phyloP scores from a whole-genome alignment of 2,329 filamentous ascomycete genomes.

The Bisporella sp. region DNA sequence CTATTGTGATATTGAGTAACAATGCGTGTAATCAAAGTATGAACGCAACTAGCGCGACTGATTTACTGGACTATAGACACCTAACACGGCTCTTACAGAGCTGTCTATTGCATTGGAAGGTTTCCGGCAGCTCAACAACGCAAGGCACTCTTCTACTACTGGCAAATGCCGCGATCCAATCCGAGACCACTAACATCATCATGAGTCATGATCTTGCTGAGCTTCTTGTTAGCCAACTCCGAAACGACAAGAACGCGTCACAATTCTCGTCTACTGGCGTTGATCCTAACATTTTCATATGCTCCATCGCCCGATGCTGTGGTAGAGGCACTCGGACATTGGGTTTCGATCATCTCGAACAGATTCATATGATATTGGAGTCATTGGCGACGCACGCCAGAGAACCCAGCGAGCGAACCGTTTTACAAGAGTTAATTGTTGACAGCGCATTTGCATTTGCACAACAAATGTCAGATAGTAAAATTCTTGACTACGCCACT shows the following conservation, averaged over 20 bases:
- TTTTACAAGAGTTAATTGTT: slow-evolving; percentile 22
- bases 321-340: slow-evolving; percentile 32
- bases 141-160: slow-evolving; percentile 12
- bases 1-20: slow-evolving; percentile 27
- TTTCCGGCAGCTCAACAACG: not conserved
- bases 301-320: slow-evolving; percentile 41
- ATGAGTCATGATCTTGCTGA: slow-evolving; percentile 1
- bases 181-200: not conserved
- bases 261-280: slow-evolving; percentile 5
- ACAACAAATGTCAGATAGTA: slow-evolving; percentile 19
- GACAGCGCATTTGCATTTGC: slow-evolving; percentile 28
- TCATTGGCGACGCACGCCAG: slow-evolving; percentile 1
- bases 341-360: slow-evolving; percentile 31
- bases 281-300: slow-evolving; percentile 30
- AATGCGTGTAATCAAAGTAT: slow-evolving; percentile 1
- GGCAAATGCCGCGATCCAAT: slow-evolving; percentile 14
- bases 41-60: not conserved
- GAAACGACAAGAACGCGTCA: not conserved
- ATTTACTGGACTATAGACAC: slow-evolving; percentile 3
- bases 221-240: slow-evolving; percentile 6
- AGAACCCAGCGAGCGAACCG: not conserved
- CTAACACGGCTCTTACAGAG: slow-evolving; percentile 12
- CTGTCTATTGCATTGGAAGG: slow-evolving; percentile 7
- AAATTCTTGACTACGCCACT: slow-evolving; percentile 25
- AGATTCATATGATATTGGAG: slow-evolving; percentile 24